phyloP scores from a whole-genome alignment of 495 filamentous ascomycete species.

The Penicillium lividum region DNA sequence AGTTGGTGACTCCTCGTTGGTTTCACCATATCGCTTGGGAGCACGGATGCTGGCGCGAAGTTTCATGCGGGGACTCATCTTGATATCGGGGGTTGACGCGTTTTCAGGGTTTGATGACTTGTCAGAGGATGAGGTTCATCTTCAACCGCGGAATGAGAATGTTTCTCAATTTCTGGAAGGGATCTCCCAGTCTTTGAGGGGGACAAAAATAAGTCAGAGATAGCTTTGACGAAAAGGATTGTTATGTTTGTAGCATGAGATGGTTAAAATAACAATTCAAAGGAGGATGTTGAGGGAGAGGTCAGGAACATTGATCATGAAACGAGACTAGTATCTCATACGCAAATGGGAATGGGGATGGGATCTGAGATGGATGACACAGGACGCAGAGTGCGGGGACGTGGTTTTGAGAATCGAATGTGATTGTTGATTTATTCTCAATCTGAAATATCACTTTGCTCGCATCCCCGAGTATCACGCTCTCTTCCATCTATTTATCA shows the following conservation, averaged over 20 bases:
- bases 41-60: slow-evolving; percentile 25
- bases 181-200: background rate
- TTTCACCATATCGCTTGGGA: slow-evolving; percentile 20
- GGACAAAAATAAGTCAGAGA: background rate
- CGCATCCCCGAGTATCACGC: background rate
- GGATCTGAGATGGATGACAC: background rate
- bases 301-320: background rate
- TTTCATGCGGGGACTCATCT: slow-evolving; percentile 19
- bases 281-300: background rate
- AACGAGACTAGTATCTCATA: background rate
- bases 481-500: too few relatives aligned
- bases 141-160: background rate
- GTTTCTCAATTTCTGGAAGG: background rate
- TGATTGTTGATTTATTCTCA: background rate
- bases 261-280: background rate
- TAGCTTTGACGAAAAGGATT: background rate
- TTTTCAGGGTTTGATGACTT: background rate
- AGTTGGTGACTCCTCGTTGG: slow-evolving; percentile 5
- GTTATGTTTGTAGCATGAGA: background rate
- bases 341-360: background rate
- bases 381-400: background rate
- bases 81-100: background rate
- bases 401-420: background rate
- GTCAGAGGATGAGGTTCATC: background rate
- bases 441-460: background rate